These are phyloP conservation scores for Trichomonascaceae sp. DNA, from an alignment of 1,139 yeast species.

Conservation along the genomic window DNA sequence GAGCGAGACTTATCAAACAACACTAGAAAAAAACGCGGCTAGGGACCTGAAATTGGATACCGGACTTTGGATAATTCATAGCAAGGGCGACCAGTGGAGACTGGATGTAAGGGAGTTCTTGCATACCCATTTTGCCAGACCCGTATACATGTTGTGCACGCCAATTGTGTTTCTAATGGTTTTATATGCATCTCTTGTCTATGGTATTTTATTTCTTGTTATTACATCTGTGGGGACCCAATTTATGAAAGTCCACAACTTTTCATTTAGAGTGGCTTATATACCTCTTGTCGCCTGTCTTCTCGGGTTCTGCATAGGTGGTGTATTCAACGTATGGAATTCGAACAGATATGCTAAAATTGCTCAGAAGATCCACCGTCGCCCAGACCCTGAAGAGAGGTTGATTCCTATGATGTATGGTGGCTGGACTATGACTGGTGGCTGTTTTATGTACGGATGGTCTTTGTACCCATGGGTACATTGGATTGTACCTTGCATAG, in stretches of 20 bases:
- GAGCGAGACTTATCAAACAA: constrained; percentile 71
- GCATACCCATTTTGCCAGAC: constrained; percentile 37
- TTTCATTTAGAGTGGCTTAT: constrained; percentile 39
- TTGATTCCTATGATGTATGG: constrained; percentile 45
- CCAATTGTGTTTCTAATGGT: constrained; percentile 42
- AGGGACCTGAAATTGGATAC: constrained; percentile 49
- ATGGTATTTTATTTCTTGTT: constrained; percentile 40
- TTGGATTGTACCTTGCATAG: constrained; percentile 70
- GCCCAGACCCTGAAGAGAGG: constrained; percentile 54
- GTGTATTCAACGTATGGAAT: constrained; percentile 36
- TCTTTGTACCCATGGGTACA: constrained; percentile 49
- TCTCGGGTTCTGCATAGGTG: constrained; percentile 49
- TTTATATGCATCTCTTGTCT: constrained; percentile 41
- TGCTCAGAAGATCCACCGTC: constrained; percentile 35
- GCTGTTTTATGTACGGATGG: constrained; percentile 77
- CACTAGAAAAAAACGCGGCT: constrained; percentile 54
- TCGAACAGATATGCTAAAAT: constrained; percentile 33
- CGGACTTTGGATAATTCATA: constrained; percentile 45
- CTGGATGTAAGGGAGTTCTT: constrained; percentile 36
- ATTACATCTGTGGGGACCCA: constrained; percentile 60
- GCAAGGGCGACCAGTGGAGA: constrained; percentile 41
- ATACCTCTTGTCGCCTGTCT: constrained; percentile 54
- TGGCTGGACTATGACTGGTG: constrained; percentile 52
- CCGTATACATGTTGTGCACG: constrained; percentile 40
- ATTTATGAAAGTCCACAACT: constrained; percentile 34